Conservation (phyloP, 2,329 filamentous ascomycete genomes). For the Ophiostoma ulmi region DNA sequence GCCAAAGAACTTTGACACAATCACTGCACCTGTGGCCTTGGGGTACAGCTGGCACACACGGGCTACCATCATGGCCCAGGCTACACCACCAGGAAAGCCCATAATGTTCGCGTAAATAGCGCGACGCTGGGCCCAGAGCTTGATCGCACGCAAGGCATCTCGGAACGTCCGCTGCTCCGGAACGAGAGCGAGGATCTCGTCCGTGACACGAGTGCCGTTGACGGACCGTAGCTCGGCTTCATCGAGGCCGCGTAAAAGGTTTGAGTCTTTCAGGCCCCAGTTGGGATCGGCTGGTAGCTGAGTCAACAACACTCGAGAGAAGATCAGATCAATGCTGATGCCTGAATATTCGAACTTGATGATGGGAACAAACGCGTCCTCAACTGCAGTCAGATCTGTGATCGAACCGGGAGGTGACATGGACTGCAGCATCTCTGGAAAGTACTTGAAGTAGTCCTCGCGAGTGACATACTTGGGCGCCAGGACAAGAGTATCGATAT, state of each 20-base stretch:
- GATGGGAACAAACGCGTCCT: slow-evolving; percentile 89
- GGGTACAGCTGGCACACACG: slow-evolving; percentile 95
- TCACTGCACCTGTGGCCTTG: slow-evolving; percentile 78
- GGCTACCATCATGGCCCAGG: slow-evolving; percentile 96
- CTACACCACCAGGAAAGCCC: slow-evolving; percentile 92
- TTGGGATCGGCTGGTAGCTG: slow-evolving; percentile 63
- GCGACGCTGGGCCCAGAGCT: slow-evolving; percentile 89
- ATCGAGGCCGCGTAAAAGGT: slow-evolving; percentile 76
- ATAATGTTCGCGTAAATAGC: slow-evolving; percentile 95
- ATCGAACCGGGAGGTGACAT: slow-evolving; percentile 76
- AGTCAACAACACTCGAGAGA: slow-evolving; percentile 67
- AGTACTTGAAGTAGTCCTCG: slow-evolving; percentile 87
- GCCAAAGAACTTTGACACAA: slow-evolving; percentile 90
- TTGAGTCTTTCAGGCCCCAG: slow-evolving; percentile 75
- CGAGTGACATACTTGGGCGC: slow-evolving; percentile 83
- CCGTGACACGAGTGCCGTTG: slow-evolving; percentile 90
- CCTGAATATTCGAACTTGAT: slow-evolving; percentile 91
- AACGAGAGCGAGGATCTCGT: slow-evolving; percentile 83
- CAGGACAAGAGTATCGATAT: slow-evolving; percentile 94
- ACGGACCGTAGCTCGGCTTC: slow-evolving; percentile 82
- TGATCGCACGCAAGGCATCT: slow-evolving; percentile 83
- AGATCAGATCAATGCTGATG: slow-evolving; percentile 93
- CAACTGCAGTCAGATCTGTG: slow-evolving; percentile 76
- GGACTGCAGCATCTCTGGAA: slow-evolving; percentile 71
- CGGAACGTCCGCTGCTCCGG: slow-evolving; percentile 88